Base-by-base conservation (phyloP, 805 yeast species). In the Wickerhamiella qilinensis region DNA sequence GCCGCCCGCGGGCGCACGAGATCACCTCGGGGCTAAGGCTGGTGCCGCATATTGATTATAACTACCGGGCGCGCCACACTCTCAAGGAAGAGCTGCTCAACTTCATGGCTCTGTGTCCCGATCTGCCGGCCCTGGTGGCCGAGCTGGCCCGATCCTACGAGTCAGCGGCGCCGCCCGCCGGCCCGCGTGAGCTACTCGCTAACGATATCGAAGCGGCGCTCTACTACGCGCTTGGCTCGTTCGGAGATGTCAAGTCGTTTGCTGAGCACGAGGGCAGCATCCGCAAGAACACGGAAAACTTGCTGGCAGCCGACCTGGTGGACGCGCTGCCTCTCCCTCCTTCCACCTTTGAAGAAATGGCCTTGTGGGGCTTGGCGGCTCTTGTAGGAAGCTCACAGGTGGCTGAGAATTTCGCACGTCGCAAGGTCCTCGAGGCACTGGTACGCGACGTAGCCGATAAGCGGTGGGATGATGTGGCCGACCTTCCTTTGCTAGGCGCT, bases 401-500 rank as follows among this genome's bases (percentile, higher is more conserved):
- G 20, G 33, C 25, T 4, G 19, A 3, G 11, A 29, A 8, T 20
- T 28, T 30, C 20, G 20, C 14, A 7, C 15, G n/a, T 5, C n/a
- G n/a, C 16, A n/a, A 33, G 30, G 15, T 20, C 22, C 17, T 18
- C 12, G 32, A 31, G 16, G 29, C 29, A 7, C 36, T 47, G 15
- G 17, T 39, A 14, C 36, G 50, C 21, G 20, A 43, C 38, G 38
- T 42, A 3, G 2, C 53, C 27, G 36, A 55, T 9, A 56, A 77
- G 9, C 73, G 71, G 42, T 70, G 84, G 60, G 96, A 95, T 2
- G 37, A 39, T 3, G 43, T 35, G 18, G 15, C 28, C 19, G 46
- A 33, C 18, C 15, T 12, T 18, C 19, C 16, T 19, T 20, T 28
- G 16, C 35, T 33, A 5, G 43, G 30, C 12, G 41, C 44, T 9